Conservation (phyloP, 2,329 filamentous ascomycete genomes). For the Neonectria ditissima region DNA sequence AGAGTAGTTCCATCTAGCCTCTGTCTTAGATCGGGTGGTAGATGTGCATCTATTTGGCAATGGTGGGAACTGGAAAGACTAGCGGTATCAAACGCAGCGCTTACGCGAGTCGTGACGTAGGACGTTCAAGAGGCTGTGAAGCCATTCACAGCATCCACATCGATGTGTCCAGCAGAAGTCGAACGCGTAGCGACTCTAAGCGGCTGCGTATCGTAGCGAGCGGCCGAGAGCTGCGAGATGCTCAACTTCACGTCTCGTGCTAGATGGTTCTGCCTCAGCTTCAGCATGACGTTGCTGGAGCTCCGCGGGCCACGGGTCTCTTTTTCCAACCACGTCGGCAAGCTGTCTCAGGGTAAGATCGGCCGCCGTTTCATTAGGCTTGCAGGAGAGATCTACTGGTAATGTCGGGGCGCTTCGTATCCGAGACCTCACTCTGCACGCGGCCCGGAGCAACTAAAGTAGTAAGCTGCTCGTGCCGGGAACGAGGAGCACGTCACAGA, state of each 20-base stretch:
- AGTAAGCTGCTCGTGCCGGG: not conserved
- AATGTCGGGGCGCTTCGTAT: conserved; percentile 9
- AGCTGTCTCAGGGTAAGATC: conserved; percentile 37
- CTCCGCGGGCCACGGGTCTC: conserved; percentile 5
- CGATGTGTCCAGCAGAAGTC: conserved; percentile 14
- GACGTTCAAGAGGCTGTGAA: not conserved
- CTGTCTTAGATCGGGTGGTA: not conserved
- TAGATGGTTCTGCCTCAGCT: too few relatives aligned
- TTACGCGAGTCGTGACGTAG: conserved; percentile 1
- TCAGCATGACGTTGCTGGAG: not conserved
- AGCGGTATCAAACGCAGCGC: not conserved
- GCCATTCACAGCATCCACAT: conserved; percentile 9
- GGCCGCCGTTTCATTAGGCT: conserved; percentile 19
- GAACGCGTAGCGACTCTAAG: conserved; percentile 20
- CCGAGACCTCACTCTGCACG: conserved; percentile 1
- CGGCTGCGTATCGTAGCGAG: conserved; percentile 3
- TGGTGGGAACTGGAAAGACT: not conserved
- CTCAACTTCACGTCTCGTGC: not conserved
- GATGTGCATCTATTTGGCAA: not conserved
- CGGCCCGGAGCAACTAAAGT: not conserved
- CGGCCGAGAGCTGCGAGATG: not conserved
- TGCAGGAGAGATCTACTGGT: conserved; percentile 16
- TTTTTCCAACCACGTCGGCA: conserved; percentile 30
- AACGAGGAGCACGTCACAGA: not conserved
- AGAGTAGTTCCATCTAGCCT: not conserved